phyloP scores from a whole-genome alignment of 2,329 filamentous ascomycete species.

The Lachnellula suecica region DNA sequence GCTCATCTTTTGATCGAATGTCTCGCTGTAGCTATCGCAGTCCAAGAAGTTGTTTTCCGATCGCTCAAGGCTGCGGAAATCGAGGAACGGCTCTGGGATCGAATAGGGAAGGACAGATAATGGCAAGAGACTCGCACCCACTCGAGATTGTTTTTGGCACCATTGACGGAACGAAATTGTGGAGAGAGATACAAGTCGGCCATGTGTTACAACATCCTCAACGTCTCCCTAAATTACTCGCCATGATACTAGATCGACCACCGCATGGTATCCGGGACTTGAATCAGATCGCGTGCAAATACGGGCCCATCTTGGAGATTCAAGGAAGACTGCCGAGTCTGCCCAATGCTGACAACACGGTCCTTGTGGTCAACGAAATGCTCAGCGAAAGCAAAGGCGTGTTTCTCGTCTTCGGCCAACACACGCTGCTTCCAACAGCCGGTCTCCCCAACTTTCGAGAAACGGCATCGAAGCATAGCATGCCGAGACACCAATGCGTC shows the following conservation, averaged over 20 bases:
- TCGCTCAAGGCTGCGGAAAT: background rate
- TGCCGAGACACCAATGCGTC: constrained; percentile 33
- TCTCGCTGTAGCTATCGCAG: background rate
- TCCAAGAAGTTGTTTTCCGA: background rate
- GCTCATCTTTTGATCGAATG: background rate
- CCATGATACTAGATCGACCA: constrained; percentile 37
- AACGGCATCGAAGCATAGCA: constrained; percentile 39
- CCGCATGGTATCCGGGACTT: constrained; percentile 12
- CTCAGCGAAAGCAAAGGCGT: background rate
- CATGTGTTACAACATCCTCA: constrained; percentile 28
- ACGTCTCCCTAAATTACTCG: constrained; percentile 35
- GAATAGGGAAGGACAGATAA: background rate
- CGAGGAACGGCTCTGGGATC: background rate
- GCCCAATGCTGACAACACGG: background rate
- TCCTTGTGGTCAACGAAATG: background rate
- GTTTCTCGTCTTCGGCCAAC: constrained; percentile 16
- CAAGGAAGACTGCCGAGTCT: constrained; percentile 18
- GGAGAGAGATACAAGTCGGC: constrained; percentile 38
- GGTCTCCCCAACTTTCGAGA: constrained; percentile 23
- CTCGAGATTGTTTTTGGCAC: background rate
- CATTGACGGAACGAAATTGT: constrained; percentile 34
- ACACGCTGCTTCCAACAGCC: constrained; percentile 34
- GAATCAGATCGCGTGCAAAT: constrained; percentile 11
- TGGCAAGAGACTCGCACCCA: background rate
- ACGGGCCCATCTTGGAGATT: constrained; percentile 5